Percentiles rank a stretch among this genome's conserved stretches.
These are phyloP conservation scores for Voacanga thouarsii DNA, from an alignment of 257 asterid species.

Conservation along the genomic window DNA sequence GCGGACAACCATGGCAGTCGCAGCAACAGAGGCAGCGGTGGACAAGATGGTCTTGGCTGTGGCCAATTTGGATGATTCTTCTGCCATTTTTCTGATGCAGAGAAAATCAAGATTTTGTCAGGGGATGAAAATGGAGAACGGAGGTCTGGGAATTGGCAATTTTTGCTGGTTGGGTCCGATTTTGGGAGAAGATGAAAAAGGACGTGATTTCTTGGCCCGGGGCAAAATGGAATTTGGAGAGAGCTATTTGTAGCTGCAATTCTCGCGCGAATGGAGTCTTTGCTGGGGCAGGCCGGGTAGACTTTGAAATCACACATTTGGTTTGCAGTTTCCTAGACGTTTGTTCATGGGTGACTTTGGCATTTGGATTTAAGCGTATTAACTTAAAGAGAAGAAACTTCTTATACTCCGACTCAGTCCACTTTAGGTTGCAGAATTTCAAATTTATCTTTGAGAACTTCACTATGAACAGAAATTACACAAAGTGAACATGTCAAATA, in stretches of 20 bases:
- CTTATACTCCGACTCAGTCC: too few relatives aligned
- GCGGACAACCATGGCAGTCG: slow-evolving; percentile 52
- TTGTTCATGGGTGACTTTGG: neutral
- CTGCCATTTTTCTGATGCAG: slow-evolving; percentile 10
- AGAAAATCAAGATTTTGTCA: neutral
- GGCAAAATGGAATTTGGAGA: neutral
- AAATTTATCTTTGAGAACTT: too few relatives aligned
- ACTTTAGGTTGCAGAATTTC: too few relatives aligned
- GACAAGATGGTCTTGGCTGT: slow-evolving; percentile 46
- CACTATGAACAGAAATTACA: too few relatives aligned
- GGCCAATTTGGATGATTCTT: slow-evolving; percentile 32
- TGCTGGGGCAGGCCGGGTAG: neutral
- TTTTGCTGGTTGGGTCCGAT: neutral
- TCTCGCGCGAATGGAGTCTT: neutral
- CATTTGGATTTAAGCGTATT: too few relatives aligned
- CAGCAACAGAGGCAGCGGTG: slow-evolving; percentile 48
- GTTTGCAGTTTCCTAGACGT: neutral
- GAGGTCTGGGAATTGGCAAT: neutral
- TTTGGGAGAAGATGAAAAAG: neutral
- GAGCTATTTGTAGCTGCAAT: neutral
- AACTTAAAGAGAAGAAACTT: too few relatives aligned
- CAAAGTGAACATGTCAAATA: too few relatives aligned
- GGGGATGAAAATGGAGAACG: neutral
- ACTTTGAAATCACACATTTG: neutral
- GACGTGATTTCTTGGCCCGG: neutral